Base-by-base conservation (phyloP, 176 grass and related monocot genomes). In the Poa annua region DNA sequence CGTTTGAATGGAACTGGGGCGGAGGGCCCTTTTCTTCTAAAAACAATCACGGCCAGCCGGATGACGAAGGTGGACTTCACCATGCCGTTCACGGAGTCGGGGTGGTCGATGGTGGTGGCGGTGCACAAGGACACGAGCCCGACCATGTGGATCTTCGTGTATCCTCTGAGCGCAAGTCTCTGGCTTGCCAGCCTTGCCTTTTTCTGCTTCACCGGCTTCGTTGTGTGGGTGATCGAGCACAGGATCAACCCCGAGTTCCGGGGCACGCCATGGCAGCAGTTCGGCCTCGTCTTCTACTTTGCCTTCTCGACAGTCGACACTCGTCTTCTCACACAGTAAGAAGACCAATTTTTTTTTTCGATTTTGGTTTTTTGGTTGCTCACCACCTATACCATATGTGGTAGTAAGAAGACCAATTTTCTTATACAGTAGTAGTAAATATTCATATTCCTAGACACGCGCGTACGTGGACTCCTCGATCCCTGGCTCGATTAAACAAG, bases 151-250 rank as follows among this genome's bases (percentile, higher is more conserved):
- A 97, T 97, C 78, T 97, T 97, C 88, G 70, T 97, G 74, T 42
- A 80, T 35, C 94, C 94, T 25, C 83, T 94, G 39, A 90, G 89
- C 3, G 29, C 41, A 11, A 48, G 65, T 13, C 92, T 97, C 63
- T 97, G 94, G 94, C 69, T 94, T 35, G 75, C 74, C 10, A 90
- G 86, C 90, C 11, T 90, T 36, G 83, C 74, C 33, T 97, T 97
- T 83, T 97, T 97, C 76, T 49, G 79, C 72, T 94, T 89, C 90
- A 97, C 90, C 5, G 94, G 92, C 48, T 89, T 97, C 61, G 90
- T 97, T 2, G 86, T 97, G 20, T 94, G 95, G 92, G 61, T 83
- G 10, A 92, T 97, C 48, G 94, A 97, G 88, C 92, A 94, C 69
- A 88, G 86, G 1, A 74, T 88, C 44, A 97, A 97, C 78, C 5